Evolutionary conservation across 177 flowering plant genomes (phyloP).

Genomic region (Vitis hybrid): DNA sequence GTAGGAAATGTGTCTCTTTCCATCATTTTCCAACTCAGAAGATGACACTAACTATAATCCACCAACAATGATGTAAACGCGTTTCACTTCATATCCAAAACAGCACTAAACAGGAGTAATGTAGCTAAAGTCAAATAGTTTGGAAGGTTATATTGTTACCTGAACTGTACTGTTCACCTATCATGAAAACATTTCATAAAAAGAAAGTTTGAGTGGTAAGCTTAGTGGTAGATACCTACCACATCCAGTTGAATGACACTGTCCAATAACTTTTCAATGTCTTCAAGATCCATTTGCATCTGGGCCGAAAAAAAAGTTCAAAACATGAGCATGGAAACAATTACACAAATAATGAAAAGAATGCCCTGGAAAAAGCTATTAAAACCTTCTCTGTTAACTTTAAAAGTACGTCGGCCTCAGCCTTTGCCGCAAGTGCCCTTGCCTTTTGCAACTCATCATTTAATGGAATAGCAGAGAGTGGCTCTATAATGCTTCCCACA

Average conservation of each 20-base stretch:
- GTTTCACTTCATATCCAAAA: no score
- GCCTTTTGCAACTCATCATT: constrained; percentile 93
- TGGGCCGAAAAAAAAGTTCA: constrained; percentile 31
- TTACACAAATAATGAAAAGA: constrained; percentile 1
- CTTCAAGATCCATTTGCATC: constrained; percentile 65
- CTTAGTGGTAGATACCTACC: constrained; percentile 40
- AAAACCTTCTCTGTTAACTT: constrained; percentile 75
- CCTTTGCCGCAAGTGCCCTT: constrained; percentile 59
- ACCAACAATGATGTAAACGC: no score
- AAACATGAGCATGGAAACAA: not conserved
- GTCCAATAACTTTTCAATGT: constrained; percentile 45
- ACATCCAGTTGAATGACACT: constrained; percentile 60
- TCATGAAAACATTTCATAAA: no score
- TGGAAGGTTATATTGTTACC: no score
- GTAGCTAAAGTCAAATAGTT: no score
- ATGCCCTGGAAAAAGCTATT: constrained; percentile 5
- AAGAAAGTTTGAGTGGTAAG: not conserved
- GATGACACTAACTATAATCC: no score
- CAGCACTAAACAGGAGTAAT: no score
- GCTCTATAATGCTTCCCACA: constrained; percentile 72
- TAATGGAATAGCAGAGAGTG: constrained; percentile 77
- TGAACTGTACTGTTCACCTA: no score
- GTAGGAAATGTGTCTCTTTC: no score
- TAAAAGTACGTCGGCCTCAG: constrained; percentile 79
- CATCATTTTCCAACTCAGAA: no score